A percentile compares a stretch with the other conserved stretches of the same genome.
These are phyloP conservation scores for Fusarium poae DNA, from an alignment of 2,329 filamentous ascomycete species.

Conservation along the genomic window DNA sequence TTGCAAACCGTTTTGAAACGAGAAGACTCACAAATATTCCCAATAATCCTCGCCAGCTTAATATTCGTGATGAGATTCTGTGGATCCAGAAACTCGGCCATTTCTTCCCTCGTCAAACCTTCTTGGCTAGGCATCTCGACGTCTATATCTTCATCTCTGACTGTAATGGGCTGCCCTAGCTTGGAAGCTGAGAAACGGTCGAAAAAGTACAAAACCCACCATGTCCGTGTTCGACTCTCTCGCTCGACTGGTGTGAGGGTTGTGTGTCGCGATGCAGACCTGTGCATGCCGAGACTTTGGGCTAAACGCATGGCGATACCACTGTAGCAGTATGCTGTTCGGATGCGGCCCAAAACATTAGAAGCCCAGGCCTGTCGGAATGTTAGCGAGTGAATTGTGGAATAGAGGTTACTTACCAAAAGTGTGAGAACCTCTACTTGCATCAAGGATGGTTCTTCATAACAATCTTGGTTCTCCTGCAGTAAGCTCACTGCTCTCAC, in stretches of 20 bases:
- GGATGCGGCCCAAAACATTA: conserved; percentile 54
- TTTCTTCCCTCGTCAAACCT: conserved; percentile 47
- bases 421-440: conserved; percentile 58
- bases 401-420: conserved; percentile 12
- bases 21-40: conserved; percentile 41
- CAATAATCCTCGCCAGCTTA: conserved; percentile 50
- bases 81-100: conserved; percentile 50
- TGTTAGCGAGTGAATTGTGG: background rate
- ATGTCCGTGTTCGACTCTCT: conserved; percentile 48
- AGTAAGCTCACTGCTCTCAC: conserved; percentile 56
- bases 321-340: conserved; percentile 52
- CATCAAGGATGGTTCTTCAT: conserved; percentile 59
- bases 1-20: accelerated
- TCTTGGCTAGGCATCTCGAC: conserved; percentile 52
- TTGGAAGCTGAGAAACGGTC: conserved; percentile 53
- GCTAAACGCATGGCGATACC: conserved; percentile 56
- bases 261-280: conserved; percentile 46
- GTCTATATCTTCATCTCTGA: conserved; percentile 53
- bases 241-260: conserved; percentile 42
- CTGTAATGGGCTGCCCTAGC: conserved; percentile 50
- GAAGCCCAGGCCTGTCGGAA: conserved; percentile 45
- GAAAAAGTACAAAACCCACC: conserved; percentile 54
- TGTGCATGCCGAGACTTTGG: conserved; percentile 59
- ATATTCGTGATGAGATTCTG: conserved; percentile 49
- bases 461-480: conserved; percentile 53